Base-by-base conservation (phyloP, 495 filamentous ascomycete species). In the Penicillium atrosanguineum region DNA sequence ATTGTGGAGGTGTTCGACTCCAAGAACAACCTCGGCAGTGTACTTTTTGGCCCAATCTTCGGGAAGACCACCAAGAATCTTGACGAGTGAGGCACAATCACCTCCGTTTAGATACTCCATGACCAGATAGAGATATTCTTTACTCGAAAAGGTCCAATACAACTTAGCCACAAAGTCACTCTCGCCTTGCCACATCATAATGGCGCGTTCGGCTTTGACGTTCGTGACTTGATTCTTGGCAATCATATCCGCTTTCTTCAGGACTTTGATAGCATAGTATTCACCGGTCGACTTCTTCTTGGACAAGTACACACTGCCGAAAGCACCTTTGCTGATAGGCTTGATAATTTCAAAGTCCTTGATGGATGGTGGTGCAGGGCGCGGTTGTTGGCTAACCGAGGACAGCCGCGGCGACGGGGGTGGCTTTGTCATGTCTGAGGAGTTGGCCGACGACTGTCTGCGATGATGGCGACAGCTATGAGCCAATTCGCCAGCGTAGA, bases 171-270 rank as follows among this genome's bases (percentile, higher is more conserved):
- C 94, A 70, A 97, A 98, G 57, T 98, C 94, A 70, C 94, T 98
- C 65, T 97, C 94, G 23, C 95, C 95, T 74, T 98, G 95, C 85
- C 94, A 96, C 95, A 98, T 98, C 94, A 98, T 97, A 62, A 98
- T 98, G n/a, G 95, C 95, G 57, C 94, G 82, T 70, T 98, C 94
- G 11, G 95, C 94, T 72, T 97, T 96, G 56, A 98, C 94, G 65
- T 98, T 98, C 44, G 93, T 96, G 62, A 97, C 91, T 68, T 98
- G 94, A 70, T 98, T 98, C 69, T 98, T 98, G 47, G 95, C 95
- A 56, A 98, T 90, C 94, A 98, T 98, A 74, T 98, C 94, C 9
- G 95, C 92, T 68, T 98, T 98, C 73, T 96, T 97, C 50, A 98
- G 68, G 15, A 96, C 95, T 67, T 98, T 98, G 75, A 98, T 96